These are phyloP conservation scores for Lactifluus pinguis DNA, from an alignment of 768 basidiomycete species.

Conservation along the genomic window DNA sequence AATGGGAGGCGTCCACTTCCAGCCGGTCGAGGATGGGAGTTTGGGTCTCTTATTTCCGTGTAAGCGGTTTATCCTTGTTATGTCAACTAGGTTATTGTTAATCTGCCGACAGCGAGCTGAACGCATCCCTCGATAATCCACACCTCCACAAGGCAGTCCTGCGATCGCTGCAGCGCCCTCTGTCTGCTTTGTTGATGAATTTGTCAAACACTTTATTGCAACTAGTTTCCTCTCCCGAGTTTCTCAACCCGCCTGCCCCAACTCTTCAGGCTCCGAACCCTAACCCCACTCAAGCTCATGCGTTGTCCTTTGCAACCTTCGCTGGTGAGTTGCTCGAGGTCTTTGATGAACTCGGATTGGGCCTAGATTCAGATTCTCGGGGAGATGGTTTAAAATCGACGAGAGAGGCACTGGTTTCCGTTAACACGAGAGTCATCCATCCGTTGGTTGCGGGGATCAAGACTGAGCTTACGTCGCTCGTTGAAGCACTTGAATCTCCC, in stretches of 20 bases:
- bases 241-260: constrained; percentile 43
- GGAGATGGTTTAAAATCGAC: constrained; percentile 61
- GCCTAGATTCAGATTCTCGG: constrained; percentile 49
- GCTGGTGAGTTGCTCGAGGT: constrained; percentile 64
- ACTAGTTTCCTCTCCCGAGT: constrained; percentile 53
- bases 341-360: constrained; percentile 59
- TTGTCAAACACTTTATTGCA: constrained; percentile 61
- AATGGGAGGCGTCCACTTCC: constrained; percentile 65
- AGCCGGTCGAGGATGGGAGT: constrained; percentile 54
- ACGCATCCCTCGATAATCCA: constrained; percentile 50
- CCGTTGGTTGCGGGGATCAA: constrained; percentile 57
- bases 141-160: constrained; percentile 63
- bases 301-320: constrained; percentile 57
- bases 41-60: constrained; percentile 65
- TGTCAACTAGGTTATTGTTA: not conserved
- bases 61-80: constrained; percentile 28
- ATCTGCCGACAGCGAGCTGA: constrained; percentile 47
- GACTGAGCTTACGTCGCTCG: constrained; percentile 47
- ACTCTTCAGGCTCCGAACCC: constrained; percentile 42
- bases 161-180: constrained; percentile 63
- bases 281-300: constrained; percentile 64
- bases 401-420: constrained; percentile 60
- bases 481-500: constrained; percentile 53
- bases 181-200: constrained; percentile 66
- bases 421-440: constrained; percentile 56